phyloP scores from a whole-genome alignment of 2,329 filamentous ascomycete species.

The Falciphora oryzae region DNA sequence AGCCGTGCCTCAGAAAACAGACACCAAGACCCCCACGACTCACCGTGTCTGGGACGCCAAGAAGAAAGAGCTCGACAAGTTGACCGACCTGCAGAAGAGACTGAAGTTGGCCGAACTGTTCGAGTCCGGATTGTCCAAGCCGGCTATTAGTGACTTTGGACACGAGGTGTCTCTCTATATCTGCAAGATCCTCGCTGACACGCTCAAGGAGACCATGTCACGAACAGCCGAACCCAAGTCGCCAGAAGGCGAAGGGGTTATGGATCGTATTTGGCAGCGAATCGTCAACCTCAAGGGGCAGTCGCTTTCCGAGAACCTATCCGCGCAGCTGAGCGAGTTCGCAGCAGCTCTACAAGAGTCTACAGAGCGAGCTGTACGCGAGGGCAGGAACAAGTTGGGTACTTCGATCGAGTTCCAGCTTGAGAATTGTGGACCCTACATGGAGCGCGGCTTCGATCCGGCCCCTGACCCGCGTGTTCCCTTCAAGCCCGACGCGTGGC shows the following conservation, averaged over 20 bases:
- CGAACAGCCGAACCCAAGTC: background rate
- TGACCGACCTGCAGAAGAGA: slow-evolving; percentile 33
- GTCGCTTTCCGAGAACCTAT: slow-evolving; percentile 11
- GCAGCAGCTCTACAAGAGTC: background rate
- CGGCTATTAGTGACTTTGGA: slow-evolving; percentile 18
- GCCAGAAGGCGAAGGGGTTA: slow-evolving; percentile 4
- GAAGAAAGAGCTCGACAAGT: slow-evolving; percentile 40
- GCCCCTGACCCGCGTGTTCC: slow-evolving; percentile 59
- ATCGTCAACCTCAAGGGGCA: slow-evolving; percentile 12
- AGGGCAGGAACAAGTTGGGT: slow-evolving; percentile 1
- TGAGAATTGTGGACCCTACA: slow-evolving; percentile 62
- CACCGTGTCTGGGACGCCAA: slow-evolving; percentile 38
- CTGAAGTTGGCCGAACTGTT: slow-evolving; percentile 46
- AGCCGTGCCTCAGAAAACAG: slow-evolving; percentile 19
- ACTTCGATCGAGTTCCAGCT: slow-evolving; percentile 54
- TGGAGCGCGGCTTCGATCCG: slow-evolving; percentile 69
- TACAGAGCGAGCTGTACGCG: slow-evolving; percentile 3
- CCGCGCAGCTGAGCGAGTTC: slow-evolving; percentile 8
- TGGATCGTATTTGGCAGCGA: slow-evolving; percentile 19
- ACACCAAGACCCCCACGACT: slow-evolving; percentile 25
- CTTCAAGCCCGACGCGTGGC: slow-evolving; percentile 73
- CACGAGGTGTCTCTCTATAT: slow-evolving; percentile 30
- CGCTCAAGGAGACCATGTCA: slow-evolving; percentile 6
- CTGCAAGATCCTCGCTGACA: slow-evolving; percentile 26
- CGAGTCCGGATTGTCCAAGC: slow-evolving; percentile 31